Base-by-base conservation (phyloP, 192 early-diverging fungal species). In the Coemansia sp. region DNA sequence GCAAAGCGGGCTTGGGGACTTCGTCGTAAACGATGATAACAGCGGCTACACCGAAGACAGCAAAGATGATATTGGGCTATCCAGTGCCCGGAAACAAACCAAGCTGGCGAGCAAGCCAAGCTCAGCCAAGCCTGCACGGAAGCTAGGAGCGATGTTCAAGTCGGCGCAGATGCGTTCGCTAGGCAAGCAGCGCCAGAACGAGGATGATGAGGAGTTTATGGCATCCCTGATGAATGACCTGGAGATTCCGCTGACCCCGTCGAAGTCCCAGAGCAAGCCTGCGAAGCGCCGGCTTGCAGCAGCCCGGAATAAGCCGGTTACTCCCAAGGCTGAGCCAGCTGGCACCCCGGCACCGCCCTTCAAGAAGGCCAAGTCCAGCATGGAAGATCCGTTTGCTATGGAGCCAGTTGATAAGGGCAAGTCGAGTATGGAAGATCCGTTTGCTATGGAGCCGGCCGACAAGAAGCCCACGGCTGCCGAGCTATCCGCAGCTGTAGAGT, bases 21-120 rank as follows among this genome's bases (percentile, higher is more conserved):
- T 80, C 53, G 68, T 80, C 7, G 68, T 75, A 20, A 65, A 80
- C 52, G 78, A 80, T 44, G 68, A 74, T 23, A 69, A 67, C 9
- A 45, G 58, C n/a, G 71, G 68, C 2, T 75, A 71, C 50, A 55
- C 51, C 2, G 69, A 78, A 38, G 44, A 40, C 12, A 50, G 64
- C 12, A 5, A 11, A 2, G 71, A 74, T 38, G 78, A 71, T 23
- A 71, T 73, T 21, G 71, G 57, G 13, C 30, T 18, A 4, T 50
- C 48, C 4, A 23, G 49, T 33, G 52, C 52, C 21, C 41, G 36
- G 8, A 26, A 14, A 10, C 49, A 44, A 26, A 35, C 47, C 36
- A 50, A 20, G 50, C 42, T 53, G 1, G 11, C 37, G 5, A 16
- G 10, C 55, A 43, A 44, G 16, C 12, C 43, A 5, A 9, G 13